Percentiles rank a stretch among this genome's conserved stretches.
These are phyloP conservation scores for Trichophyton equinum DNA, from an alignment of 2,329 filamentous ascomycete genomes.

Conservation along the genomic window DNA sequence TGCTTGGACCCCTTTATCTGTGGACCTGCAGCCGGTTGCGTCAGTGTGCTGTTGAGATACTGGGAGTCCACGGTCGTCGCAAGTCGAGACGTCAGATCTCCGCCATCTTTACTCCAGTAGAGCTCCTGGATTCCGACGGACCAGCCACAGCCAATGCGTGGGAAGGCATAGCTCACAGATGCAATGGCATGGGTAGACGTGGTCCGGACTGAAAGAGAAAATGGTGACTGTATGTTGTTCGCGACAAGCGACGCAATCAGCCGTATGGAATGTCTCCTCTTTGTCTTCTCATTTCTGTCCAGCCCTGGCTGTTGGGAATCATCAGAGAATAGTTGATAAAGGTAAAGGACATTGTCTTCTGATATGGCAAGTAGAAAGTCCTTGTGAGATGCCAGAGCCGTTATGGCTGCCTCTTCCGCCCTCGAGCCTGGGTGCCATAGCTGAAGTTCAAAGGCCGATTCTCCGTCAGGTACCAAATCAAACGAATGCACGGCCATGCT, in stretches of 20 bases:
- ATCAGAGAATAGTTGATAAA: conserved; percentile 51
- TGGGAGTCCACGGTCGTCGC: conserved; percentile 30
- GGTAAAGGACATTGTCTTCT: conserved; percentile 55
- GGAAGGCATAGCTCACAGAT: conserved; percentile 75
- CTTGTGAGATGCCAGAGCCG: conserved; percentile 56
- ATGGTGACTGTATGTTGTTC: conserved; percentile 62
- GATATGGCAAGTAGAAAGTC: conserved; percentile 74
- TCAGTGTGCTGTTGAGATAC: conserved; percentile 18
- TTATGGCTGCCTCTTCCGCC: conserved; percentile 53
- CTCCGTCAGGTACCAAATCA: conserved; percentile 23
- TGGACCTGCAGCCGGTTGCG: background rate
- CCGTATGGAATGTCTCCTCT: background rate
- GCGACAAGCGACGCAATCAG: conserved; percentile 70
- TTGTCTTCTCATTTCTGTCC: conserved; percentile 12
- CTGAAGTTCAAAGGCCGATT: conserved; percentile 34
- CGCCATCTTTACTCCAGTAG: conserved; percentile 45
- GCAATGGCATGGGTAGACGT: conserved; percentile 55
- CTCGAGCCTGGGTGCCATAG: conserved; percentile 51
- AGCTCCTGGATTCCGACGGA: conserved; percentile 86
- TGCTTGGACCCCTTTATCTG: background rate
- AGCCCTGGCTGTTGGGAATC: background rate
- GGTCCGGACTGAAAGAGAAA: conserved; percentile 70
- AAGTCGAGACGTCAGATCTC: conserved; percentile 27
- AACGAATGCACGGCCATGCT: conserved; percentile 59
- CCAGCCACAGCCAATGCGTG: conserved; percentile 66